A percentile compares a stretch with the other conserved stretches of the same genome.
These are phyloP conservation scores for Debaryomycetaceae sp. DNA, from an alignment of 1,139 yeast species.

Conservation along the genomic window DNA sequence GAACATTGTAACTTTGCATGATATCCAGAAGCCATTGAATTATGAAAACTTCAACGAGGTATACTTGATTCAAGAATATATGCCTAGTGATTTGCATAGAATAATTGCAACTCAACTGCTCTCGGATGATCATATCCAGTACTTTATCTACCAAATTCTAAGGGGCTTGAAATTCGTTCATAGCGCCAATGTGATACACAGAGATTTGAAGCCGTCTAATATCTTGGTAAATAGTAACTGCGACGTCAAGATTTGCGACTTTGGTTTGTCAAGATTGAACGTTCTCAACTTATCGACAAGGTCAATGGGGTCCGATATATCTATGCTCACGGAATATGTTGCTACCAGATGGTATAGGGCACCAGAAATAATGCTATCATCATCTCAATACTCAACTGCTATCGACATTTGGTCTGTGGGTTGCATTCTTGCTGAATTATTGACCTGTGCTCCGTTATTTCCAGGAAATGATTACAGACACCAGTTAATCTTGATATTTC, in stretches of 20 bases:
- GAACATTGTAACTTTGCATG: conserved; percentile 36
- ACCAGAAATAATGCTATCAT: conserved; percentile 72
- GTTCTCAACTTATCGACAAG: conserved; percentile 7
- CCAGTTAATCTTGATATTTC: conserved; percentile 60
- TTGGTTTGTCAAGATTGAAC: conserved; percentile 51
- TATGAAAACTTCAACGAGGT: conserved; percentile 55
- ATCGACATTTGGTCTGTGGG: conserved; percentile 82
- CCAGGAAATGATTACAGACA: conserved; percentile 77
- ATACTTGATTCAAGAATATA: conserved; percentile 65
- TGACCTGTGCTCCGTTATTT: conserved; percentile 63
- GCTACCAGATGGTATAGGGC: conserved; percentile 83
- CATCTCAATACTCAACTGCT: conserved; percentile 66
- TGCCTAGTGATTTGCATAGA: conserved; percentile 66
- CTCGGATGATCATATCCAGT: conserved; percentile 65
- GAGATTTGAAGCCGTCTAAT: conserved; percentile 41
- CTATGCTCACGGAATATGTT: conserved; percentile 66
- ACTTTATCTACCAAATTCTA: conserved; percentile 61
- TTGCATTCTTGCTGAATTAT: conserved; percentile 67
- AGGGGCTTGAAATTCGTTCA: conserved; percentile 64
- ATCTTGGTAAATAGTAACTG: conserved; percentile 32
- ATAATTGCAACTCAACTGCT: conserved; percentile 52
- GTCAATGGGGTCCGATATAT: conserved; percentile 19
- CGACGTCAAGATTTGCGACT: conserved; percentile 50
- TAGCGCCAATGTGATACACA: conserved; percentile 47
- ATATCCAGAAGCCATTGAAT: conserved; percentile 34